A percentile compares a stretch with the other conserved stretches of the same genome.
Evolutionary conservation across 2,329 filamentous ascomycete genomes (phyloP).

Genomic region (Myriosclerotinia duriaeana): DNA sequence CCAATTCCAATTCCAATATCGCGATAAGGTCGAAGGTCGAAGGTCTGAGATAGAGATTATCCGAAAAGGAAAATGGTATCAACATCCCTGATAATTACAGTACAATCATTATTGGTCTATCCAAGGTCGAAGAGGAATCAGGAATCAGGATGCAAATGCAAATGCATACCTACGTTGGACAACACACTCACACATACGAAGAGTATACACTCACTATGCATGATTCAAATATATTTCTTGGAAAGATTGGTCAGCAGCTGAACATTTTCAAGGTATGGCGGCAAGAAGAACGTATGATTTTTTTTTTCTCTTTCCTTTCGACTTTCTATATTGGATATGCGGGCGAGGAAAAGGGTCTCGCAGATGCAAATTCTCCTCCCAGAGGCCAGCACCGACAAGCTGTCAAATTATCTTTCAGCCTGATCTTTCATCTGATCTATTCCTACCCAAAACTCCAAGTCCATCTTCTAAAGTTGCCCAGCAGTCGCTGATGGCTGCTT

Average conservation of each 20-base stretch:
- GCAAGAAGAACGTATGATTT: background rate
- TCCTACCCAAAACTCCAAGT: background rate
- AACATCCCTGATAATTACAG: conserved; percentile 12
- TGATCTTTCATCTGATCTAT: background rate
- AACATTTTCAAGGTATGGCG: background rate
- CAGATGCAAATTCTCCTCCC: background rate
- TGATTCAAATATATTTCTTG: background rate
- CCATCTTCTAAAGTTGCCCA: background rate
- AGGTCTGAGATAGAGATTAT: background rate
- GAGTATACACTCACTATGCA: background rate
- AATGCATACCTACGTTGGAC: background rate
- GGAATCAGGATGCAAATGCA: background rate
- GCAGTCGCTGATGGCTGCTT: background rate
- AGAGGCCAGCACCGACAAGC: background rate
- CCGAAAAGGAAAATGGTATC: background rate
- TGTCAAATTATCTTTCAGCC: background rate
- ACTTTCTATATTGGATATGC: too few relatives aligned
- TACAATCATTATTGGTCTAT: background rate
- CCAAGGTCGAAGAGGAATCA: background rate
- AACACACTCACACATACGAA: background rate
- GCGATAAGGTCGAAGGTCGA: background rate
- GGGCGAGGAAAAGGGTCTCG: background rate
- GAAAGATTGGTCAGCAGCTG: conserved; percentile 11
- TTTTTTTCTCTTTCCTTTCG: background rate
- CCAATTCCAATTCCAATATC: background rate